Evolutionary conservation across 257 asterid species (phyloP).

Genomic region (Solanum appendiculatum): DNA sequence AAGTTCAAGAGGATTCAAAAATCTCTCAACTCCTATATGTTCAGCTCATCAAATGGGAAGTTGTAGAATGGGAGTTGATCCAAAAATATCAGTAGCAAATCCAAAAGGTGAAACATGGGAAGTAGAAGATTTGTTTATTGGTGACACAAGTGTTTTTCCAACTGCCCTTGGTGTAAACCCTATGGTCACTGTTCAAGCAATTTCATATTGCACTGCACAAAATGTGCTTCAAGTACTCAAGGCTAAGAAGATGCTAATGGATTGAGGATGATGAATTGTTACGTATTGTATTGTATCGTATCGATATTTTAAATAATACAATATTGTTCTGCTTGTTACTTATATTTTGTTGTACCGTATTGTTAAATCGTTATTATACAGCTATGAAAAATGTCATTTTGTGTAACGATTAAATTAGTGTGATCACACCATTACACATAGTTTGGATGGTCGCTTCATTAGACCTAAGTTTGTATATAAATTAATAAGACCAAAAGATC

Average conservation of each 20-base stretch:
- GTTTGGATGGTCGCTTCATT: neutral
- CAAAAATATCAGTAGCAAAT: slow-evolving; percentile 38
- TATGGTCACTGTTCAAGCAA: slow-evolving; percentile 79
- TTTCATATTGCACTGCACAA: slow-evolving; percentile 74
- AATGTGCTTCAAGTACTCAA: slow-evolving; percentile 44
- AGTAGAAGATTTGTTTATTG: slow-evolving; percentile 53
- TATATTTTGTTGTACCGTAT: neutral
- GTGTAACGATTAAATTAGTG: neutral
- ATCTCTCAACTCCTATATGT: slow-evolving; percentile 39
- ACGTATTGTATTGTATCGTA: neutral
- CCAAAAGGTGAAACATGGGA: slow-evolving; percentile 78
- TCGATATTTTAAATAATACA: neutral
- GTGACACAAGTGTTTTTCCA: slow-evolving; percentile 85
- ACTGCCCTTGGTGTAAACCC: slow-evolving; percentile 93
- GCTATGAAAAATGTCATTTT: neutral
- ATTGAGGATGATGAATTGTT: neutral
- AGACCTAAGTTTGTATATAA: neutral
- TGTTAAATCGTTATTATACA: neutral
- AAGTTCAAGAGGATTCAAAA: slow-evolving; percentile 34
- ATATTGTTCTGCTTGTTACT: neutral
- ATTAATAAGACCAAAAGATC: neutral
- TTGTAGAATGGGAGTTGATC: slow-evolving; percentile 75
- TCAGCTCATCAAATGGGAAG: slow-evolving; percentile 99
- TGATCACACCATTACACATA: neutral
- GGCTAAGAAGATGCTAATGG: neutral